Percentiles rank a stretch among this genome's conserved stretches.
Evolutionary conservation across 306 rosid genomes (phyloP).

Genomic region (Crotalaria pallida): DNA sequence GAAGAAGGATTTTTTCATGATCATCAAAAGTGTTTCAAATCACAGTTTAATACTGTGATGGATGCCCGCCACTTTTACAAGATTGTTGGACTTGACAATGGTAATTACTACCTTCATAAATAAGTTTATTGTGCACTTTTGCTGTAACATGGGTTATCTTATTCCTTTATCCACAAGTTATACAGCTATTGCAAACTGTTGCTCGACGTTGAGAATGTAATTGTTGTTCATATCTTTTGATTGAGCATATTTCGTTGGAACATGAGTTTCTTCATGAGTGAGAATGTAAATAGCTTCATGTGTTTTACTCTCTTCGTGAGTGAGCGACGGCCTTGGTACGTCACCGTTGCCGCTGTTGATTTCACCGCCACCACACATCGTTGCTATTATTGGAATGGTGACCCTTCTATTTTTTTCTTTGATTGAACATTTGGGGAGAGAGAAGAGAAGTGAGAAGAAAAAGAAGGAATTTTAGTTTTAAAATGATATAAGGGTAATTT

Average conservation of each 20-base stretch:
- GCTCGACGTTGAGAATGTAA: constrained; percentile 28
- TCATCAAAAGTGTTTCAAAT: constrained; percentile 48
- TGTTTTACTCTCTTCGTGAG: too few relatives aligned
- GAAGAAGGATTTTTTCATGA: constrained; percentile 47
- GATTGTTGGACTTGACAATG: constrained; percentile 42
- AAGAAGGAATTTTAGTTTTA: too few relatives aligned
- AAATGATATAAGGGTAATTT: too few relatives aligned
- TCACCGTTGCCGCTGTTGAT: too few relatives aligned
- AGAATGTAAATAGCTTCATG: too few relatives aligned
- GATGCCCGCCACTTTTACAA: constrained; percentile 27
- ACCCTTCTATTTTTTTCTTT: too few relatives aligned
- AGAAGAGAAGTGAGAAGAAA: too few relatives aligned
- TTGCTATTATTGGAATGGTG: too few relatives aligned
- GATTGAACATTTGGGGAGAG: too few relatives aligned
- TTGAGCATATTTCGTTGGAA: neutral
- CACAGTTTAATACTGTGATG: constrained; percentile 20
- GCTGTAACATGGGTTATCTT: neutral
- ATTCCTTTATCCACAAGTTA: neutral
- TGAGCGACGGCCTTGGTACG: too few relatives aligned
- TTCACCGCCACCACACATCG: too few relatives aligned
- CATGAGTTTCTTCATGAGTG: neutral
- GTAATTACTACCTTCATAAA: constrained; percentile 23
- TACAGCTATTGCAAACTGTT: neutral
- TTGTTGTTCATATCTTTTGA: neutral
- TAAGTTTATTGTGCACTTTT: neutral